Base-by-base conservation (phyloP, 495 filamentous ascomycete species). In the Pseudomonodictys pantanalensis region DNA sequence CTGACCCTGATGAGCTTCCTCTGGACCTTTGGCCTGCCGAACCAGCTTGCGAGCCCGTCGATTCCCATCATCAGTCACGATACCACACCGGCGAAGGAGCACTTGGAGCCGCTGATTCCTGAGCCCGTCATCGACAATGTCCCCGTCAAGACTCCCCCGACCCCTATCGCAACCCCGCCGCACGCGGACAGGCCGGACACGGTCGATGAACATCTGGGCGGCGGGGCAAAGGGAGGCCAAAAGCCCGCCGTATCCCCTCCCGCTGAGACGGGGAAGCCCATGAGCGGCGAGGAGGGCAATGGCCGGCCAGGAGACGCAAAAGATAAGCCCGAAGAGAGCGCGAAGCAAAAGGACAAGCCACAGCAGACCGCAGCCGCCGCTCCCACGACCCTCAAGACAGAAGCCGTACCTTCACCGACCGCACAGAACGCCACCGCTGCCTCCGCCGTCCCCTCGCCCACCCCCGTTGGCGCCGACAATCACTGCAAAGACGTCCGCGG, bases 11-110 rank as follows among this genome's bases (percentile, higher is more conserved):
- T 63, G 11, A 63, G 46, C 42, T 63, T 63, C 53, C 29, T 63
- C n/a, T 63, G 60, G 60, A 56, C 52, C 2, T 58, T 63, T 52
- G 60, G 58, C 49, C 51, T 62, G 26, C 58, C 58, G 39, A 47
- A 29, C 12, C 47, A 62, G 32, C 28, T 49, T 9, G 33, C 51
- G n/a, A 29, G 22, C 18, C 51, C 50, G 20, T 28, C 29, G 15
- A 26, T 56, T 10, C 51, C 52, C 7, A 20, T 55, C 20, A 56
- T 56, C 10, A 17, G 46, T 25, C 58, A 62, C 29, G 45, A 56
- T 32, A 41, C 20, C 3, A n/a, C 38, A 18, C 38, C 38, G 3
- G 38, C 15, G 38, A 41, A 12, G 38, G 15, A 12, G 12, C 38
- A n/a, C 3, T 4, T 18, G 12, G 38, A 18, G 4, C 12, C 38